phyloP scores from a whole-genome alignment of 2,329 filamentous ascomycete genomes.

The Alternaria rosae region DNA sequence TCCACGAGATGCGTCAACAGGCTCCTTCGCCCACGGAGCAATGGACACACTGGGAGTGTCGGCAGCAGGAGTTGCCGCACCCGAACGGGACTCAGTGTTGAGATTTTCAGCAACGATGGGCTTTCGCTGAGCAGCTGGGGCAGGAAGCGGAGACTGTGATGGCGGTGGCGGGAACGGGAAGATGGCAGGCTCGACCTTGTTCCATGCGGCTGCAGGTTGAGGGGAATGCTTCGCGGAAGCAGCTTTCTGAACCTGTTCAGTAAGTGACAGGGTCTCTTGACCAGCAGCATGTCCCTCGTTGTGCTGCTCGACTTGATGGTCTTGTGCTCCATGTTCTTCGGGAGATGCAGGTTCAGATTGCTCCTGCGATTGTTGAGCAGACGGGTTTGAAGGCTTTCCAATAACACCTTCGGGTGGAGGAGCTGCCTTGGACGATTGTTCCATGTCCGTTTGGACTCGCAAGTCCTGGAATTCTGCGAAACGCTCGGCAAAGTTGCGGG shows the following conservation, averaged over 20 bases:
- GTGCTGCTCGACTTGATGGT: slow-evolving; percentile 19
- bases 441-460: slow-evolving; percentile 73
- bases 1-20: slow-evolving; percentile 74
- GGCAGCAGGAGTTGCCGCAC: slow-evolving; percentile 75
- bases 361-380: slow-evolving; percentile 33
- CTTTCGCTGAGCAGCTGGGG: slow-evolving; percentile 85
- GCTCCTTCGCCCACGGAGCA: slow-evolving; percentile 94
- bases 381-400: slow-evolving; percentile 36
- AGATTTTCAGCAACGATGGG: slow-evolving; percentile 83
- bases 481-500: slow-evolving; percentile 66
- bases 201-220: slow-evolving; percentile 64
- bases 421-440: slow-evolving; percentile 40
- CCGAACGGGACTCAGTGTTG: slow-evolving; percentile 71
- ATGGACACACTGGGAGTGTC: slow-evolving; percentile 74
- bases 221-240: slow-evolving; percentile 66
- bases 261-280: slow-evolving; percentile 71
- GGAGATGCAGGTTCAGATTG: slow-evolving; percentile 27
- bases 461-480: slow-evolving; percentile 84
- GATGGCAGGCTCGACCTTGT: slow-evolving; percentile 73
- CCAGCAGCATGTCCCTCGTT: slow-evolving; percentile 27
- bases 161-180: slow-evolving; percentile 78
- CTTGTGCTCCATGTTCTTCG: slow-evolving; percentile 27
- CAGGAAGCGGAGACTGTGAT: slow-evolving; percentile 82
- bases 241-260: slow-evolving; percentile 84
- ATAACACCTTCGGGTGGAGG: slow-evolving; percentile 48